A percentile compares a stretch with the other conserved stretches of the same genome.
phyloP scores from a whole-genome alignment of 345 rosid genomes.

The Kandelia obovata region DNA sequence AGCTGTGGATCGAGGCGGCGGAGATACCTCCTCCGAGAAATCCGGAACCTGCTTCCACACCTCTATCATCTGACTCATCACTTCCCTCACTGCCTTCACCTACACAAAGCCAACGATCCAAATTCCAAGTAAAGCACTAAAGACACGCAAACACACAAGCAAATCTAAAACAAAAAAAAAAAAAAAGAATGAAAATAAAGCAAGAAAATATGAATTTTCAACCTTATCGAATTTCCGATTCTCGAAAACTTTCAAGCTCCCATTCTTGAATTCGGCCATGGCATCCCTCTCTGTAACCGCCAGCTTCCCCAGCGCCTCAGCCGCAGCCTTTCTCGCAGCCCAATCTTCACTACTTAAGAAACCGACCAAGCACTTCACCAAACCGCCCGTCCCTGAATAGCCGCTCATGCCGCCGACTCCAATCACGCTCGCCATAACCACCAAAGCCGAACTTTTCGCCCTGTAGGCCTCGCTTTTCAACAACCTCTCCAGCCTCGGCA shows the following conservation, averaged over 20 bases:
- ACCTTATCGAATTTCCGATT: slow-evolving; percentile 85
- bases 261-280: slow-evolving; percentile 60
- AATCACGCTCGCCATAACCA: slow-evolving; percentile 77
- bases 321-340: slow-evolving; percentile 89
- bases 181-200: slow-evolving; percentile 9
- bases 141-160: neutral
- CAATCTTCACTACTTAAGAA: slow-evolving; percentile 72
- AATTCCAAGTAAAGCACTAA: slow-evolving; percentile 1
- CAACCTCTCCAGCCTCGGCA: slow-evolving; percentile 66
- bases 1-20: slow-evolving; percentile 56
- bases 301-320: slow-evolving; percentile 70
- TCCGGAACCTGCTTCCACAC: slow-evolving; percentile 94
- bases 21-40: slow-evolving; percentile 68
- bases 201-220: neutral
- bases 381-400: slow-evolving; percentile 27
- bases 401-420: slow-evolving; percentile 63
- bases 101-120: slow-evolving; percentile 20
- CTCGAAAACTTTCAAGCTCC: slow-evolving; percentile 65
- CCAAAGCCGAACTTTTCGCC: slow-evolving; percentile 74
- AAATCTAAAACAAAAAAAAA: slow-evolving; percentile 4
- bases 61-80: slow-evolving; percentile 80
- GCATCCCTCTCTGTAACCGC: slow-evolving; percentile 68
- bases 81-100: slow-evolving; percentile 94
- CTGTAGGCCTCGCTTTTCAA: slow-evolving; percentile 62
- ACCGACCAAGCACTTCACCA: slow-evolving; percentile 57